Evolutionary conservation across 345 rosid genomes (phyloP).

Genomic region (Euclidium syriacum): DNA sequence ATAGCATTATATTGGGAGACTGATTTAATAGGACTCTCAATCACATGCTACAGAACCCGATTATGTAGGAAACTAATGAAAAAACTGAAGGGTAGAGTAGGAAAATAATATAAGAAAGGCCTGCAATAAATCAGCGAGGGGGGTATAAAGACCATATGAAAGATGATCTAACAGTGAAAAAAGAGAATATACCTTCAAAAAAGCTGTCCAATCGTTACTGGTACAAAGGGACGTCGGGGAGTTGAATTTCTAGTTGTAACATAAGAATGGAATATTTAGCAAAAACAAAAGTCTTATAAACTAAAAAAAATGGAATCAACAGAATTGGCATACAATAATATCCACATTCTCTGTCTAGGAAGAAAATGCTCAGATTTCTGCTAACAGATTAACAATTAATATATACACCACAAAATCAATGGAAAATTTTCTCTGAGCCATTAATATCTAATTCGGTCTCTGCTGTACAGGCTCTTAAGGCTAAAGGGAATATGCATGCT

Average conservation of each 20-base stretch:
- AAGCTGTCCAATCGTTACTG: conserved; percentile 76
- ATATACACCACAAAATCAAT: conserved; percentile 3
- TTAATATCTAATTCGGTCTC: background rate
- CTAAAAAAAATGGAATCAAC: background rate
- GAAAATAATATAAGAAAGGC: conserved; percentile 6
- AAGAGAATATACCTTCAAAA: conserved; percentile 58
- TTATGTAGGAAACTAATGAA: conserved; percentile 1
- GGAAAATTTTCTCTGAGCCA: background rate
- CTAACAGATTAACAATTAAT: conserved; percentile 14
- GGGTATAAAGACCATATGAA: background rate
- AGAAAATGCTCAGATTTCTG: background rate
- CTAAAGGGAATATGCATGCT: conserved; percentile 6
- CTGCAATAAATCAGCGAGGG: background rate
- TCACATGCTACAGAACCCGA: background rate
- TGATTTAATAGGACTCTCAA: background rate
- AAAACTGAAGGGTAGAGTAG: background rate
- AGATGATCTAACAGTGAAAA: conserved; percentile 5
- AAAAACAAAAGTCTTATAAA: background rate
- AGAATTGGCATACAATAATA: background rate
- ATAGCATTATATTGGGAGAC: conserved; percentile 2
- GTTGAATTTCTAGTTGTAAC: conserved; percentile 69
- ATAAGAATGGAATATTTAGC: conserved; percentile 25
- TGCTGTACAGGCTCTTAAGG: background rate
- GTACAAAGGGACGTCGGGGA: conserved; percentile 77
- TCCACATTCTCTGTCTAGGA: background rate